Evolutionary conservation across 495 filamentous ascomycete species (phyloP).

Genomic region (Aspergillus mulundensis): DNA sequence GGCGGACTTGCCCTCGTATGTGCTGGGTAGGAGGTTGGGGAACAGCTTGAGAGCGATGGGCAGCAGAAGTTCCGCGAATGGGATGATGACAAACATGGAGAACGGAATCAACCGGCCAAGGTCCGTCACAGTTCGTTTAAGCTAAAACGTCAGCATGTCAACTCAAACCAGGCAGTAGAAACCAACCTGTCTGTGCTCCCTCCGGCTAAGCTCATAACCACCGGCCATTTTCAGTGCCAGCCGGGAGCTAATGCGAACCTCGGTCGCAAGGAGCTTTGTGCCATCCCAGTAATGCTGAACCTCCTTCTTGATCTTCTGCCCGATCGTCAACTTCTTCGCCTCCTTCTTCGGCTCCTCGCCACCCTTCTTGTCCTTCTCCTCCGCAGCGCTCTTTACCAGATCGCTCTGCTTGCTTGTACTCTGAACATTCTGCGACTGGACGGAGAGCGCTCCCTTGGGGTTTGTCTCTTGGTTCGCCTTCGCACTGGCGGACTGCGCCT

Average conservation of each 20-base stretch:
- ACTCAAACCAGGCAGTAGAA: background rate
- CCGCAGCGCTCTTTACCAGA: conserved; percentile 20
- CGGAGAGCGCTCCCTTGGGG: conserved; percentile 31
- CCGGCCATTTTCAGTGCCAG: conserved; percentile 95
- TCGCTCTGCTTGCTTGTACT: conserved; percentile 44
- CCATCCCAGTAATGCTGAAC: conserved; percentile 96
- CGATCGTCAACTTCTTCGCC: conserved; percentile 78
- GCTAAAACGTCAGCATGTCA: conserved; percentile 34
- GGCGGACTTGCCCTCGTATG: conserved; percentile 86
- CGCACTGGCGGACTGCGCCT: conserved; percentile 27
- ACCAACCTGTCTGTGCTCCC: conserved; percentile 78
- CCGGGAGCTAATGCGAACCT: conserved; percentile 86
- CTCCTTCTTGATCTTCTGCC: conserved; percentile 92
- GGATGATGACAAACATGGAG: conserved; percentile 94
- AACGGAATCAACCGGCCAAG: conserved; percentile 91
- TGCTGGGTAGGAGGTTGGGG: conserved; percentile 94
- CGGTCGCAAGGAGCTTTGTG: conserved; percentile 91
- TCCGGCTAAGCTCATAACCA: conserved; percentile 91
- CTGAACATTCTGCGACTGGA: conserved; percentile 37
- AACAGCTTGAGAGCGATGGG: conserved; percentile 91
- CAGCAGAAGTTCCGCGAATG: conserved; percentile 92
- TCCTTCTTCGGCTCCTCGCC: conserved; percentile 66
- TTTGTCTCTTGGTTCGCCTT: conserved; percentile 19
- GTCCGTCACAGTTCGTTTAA: conserved; percentile 90
- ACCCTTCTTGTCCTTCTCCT: conserved; percentile 26